A percentile compares a stretch with the other conserved stretches of the same genome.
Evolutionary conservation across 441 rosid species (phyloP).

Genomic region (Eutrema salsugineum): DNA sequence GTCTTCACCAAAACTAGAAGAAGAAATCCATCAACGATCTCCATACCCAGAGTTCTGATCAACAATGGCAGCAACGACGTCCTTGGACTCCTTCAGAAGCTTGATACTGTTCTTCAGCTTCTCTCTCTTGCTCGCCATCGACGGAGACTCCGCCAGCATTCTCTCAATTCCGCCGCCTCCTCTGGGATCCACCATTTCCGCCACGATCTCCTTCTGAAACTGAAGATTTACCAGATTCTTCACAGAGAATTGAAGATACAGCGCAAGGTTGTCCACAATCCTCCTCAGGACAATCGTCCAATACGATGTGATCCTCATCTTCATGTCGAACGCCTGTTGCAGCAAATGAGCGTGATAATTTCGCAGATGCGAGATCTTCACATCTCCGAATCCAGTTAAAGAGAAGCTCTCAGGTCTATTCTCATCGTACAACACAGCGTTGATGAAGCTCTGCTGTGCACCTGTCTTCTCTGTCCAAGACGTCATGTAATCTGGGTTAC

Average conservation of each 20-base stretch:
- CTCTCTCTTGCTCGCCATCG: slow-evolving; percentile 31
- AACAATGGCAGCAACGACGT: slow-evolving; percentile 29
- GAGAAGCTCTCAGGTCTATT: rapidly evolving
- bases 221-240: slow-evolving; percentile 32
- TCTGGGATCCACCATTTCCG: background rate
- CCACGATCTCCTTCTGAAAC: slow-evolving; percentile 31
- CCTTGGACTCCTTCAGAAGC: slow-evolving; percentile 36
- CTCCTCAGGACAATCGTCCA: slow-evolving; percentile 35
- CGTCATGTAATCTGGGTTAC: slow-evolving; percentile 34
- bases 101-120: slow-evolving; percentile 44
- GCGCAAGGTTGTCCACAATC: slow-evolving; percentile 35
- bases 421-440: background rate
- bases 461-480: slow-evolving; percentile 24
- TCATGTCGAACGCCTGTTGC: slow-evolving; percentile 42
- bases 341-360: background rate
- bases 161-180: slow-evolving; percentile 28
- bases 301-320: slow-evolving; percentile 25
- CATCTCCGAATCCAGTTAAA: slow-evolving; percentile 7
- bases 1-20: background rate
- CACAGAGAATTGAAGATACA: slow-evolving; percentile 28
- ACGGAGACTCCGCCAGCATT: slow-evolving; percentile 31
- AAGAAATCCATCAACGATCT: background rate
- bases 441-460: slow-evolving; percentile 5
- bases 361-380: slow-evolving; percentile 1
- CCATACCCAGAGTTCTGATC: slow-evolving; percentile 26